Evolutionary conservation across 2,329 filamentous ascomycete genomes (phyloP).

Genomic region (Penicillium polonicum): DNA sequence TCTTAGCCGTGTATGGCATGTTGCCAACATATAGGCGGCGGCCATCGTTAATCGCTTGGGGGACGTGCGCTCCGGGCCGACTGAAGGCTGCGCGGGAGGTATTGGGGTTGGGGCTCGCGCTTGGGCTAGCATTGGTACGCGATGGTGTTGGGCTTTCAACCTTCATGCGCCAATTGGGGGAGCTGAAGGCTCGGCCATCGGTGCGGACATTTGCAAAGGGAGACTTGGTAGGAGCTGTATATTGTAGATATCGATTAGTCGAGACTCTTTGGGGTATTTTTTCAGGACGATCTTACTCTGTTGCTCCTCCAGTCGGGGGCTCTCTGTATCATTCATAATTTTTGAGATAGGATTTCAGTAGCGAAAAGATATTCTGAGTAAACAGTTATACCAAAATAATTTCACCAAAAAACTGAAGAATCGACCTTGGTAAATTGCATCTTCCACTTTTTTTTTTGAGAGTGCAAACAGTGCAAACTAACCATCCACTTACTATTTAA

Average conservation of each 20-base stretch:
- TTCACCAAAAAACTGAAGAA: not conserved
- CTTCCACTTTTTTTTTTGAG: slow-evolving; percentile 20
- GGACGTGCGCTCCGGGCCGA: slow-evolving; percentile 32
- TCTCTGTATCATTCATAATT: slow-evolving; percentile 35
- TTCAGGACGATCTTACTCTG: slow-evolving; percentile 30
- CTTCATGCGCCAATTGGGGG: slow-evolving; percentile 45
- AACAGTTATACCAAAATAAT: not conserved
- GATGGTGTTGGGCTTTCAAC: slow-evolving; percentile 35
- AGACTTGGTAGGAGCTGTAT: slow-evolving; percentile 32
- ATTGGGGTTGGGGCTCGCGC: slow-evolving; percentile 22
- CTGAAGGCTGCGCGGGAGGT: slow-evolving; percentile 34
- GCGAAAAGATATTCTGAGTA: not conserved
- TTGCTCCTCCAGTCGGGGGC: slow-evolving; percentile 31
- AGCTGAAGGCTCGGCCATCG: slow-evolving; percentile 40
- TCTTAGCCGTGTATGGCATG: slow-evolving; percentile 55
- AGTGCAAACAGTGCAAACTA: slow-evolving; percentile 23
- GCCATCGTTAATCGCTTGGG: slow-evolving; percentile 41
- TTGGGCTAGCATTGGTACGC: slow-evolving; percentile 8
- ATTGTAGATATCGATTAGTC: slow-evolving; percentile 11
- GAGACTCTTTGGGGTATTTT: slow-evolving; percentile 14
- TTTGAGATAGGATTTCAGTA: not conserved
- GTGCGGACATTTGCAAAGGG: slow-evolving; percentile 36
- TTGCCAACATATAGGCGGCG: slow-evolving; percentile 56
- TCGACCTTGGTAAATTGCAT: slow-evolving; percentile 1
- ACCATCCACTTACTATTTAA: slow-evolving; percentile 14